phyloP scores from a whole-genome alignment of 768 basidiomycete species.

The Lentinula sp. region DNA sequence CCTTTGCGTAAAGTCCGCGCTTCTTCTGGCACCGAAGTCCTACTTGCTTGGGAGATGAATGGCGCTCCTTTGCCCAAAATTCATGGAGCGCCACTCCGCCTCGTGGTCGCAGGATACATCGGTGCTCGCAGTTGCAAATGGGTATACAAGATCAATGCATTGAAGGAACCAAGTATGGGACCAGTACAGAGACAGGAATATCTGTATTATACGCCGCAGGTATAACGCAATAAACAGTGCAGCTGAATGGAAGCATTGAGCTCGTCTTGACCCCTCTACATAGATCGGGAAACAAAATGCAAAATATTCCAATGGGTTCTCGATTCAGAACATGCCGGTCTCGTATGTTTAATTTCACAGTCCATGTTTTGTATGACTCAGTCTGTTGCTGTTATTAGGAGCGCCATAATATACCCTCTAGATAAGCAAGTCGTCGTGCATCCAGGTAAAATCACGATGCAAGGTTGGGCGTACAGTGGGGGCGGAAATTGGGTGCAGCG shows the following conservation, averaged over 20 bases:
- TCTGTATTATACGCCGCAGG: constrained; percentile 45
- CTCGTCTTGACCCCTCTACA: neutral
- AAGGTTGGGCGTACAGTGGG: constrained; percentile 39
- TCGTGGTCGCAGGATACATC: constrained; percentile 48
- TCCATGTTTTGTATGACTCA: neutral
- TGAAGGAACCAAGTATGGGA: constrained; percentile 40
- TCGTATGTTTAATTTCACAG: constrained; percentile 29
- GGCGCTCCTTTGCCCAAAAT: constrained; percentile 42
- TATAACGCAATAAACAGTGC: constrained; percentile 10
- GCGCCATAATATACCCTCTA: constrained; percentile 39
- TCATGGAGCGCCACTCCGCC: constrained; percentile 44
- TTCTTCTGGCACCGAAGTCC: constrained; percentile 32
- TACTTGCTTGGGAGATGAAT: constrained; percentile 52
- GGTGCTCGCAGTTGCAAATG: constrained; percentile 51
- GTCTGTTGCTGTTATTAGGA: constrained; percentile 22
- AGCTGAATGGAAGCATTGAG: neutral
- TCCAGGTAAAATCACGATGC: constrained; percentile 37
- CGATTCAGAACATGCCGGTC: constrained; percentile 54
- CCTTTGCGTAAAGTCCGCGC: constrained; percentile 42
- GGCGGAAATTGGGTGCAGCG: constrained; percentile 51
- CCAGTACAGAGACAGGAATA: constrained; percentile 51
- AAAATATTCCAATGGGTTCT: constrained; percentile 48
- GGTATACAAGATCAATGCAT: constrained; percentile 46
- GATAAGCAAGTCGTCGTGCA: constrained; percentile 44
- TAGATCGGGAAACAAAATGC: constrained; percentile 49